phyloP scores from a whole-genome alignment of 2,329 filamentous ascomycete species.

The Nemania sp. region DNA sequence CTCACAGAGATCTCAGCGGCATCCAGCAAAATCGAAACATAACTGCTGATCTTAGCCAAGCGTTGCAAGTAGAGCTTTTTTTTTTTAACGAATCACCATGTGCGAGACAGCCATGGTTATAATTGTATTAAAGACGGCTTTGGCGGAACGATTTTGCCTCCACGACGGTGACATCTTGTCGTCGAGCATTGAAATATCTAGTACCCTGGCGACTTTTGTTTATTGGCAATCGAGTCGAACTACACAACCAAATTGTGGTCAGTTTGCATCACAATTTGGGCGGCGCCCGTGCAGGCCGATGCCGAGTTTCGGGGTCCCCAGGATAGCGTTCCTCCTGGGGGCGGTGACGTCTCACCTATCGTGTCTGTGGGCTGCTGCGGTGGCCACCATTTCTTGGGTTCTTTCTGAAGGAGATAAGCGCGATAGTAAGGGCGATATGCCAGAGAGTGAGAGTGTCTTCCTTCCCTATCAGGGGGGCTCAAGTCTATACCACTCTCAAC shows the following conservation, averaged over 20 bases:
- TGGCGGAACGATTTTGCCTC: constrained; percentile 2
- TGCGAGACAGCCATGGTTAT: constrained; percentile 13
- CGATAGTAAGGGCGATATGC: constrained; percentile 57
- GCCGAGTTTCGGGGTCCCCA: background rate
- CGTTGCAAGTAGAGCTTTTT: background rate
- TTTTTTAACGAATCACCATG: constrained; percentile 8
- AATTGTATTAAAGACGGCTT: constrained; percentile 13
- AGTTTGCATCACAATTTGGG: constrained; percentile 25
- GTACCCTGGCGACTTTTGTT: constrained; percentile 26
- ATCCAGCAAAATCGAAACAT: background rate
- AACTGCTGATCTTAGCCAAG: background rate
- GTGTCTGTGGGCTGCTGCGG: constrained; percentile 18
- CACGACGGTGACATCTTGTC: constrained; percentile 1
- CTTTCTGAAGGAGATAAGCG: constrained; percentile 63
- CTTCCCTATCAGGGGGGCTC: background rate
- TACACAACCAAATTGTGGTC: constrained; percentile 31
- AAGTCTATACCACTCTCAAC: constrained; percentile 18
- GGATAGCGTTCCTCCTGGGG: background rate
- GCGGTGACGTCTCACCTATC: background rate
- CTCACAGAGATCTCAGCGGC: background rate
- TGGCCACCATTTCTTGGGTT: constrained; percentile 45
- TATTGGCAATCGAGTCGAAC: constrained; percentile 34
- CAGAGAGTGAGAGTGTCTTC: constrained; percentile 27
- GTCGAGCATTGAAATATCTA: constrained; percentile 7
- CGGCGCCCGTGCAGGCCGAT: background rate